Base-by-base conservation (phyloP, 139 green algal genomes). In the Chlamydomonas eustigma region DNA sequence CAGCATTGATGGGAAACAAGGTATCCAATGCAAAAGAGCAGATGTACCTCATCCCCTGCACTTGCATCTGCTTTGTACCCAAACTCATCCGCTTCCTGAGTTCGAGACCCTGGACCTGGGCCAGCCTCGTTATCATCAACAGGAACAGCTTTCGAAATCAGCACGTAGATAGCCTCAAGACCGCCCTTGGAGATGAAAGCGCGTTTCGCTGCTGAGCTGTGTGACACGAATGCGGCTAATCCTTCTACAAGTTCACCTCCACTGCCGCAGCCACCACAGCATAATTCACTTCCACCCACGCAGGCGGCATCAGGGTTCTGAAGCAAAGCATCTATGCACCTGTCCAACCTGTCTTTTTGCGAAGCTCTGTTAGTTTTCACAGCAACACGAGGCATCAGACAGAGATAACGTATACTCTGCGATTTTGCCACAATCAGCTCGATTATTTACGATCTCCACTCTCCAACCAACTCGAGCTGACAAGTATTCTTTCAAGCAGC, bases 281-380 rank as follows among this genome's bases (percentile, higher is more conserved):
- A 52, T 25, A 70, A 24, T 3, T 77, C 72, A 36, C 64, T 71
- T 31, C 72, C 72, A 2, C 50, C 50, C 5, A 77, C 3, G 51
- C 72, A 77, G 28, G 72, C 72, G 2, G 72, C 72, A 28, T 77
- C 72, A 2, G 72, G 72, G 18, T 77, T 58, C 32, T 31, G 36
- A 1, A 77, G n/a, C 1, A 77, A 51, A 2, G 72, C 72, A 3
- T 51, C 39, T 1, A 77, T 8, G 51, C 72, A 77, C 1, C 37
- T 34, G n/a, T 76, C 51, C 22, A 76, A 22, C 44, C 67, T 76
- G 67, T 38, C 36, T 37, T 28, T 25, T 18, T 12, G 44, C 44
- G 18, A 12, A 12, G 44, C 44, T 18, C 44, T 12, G 12, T 12
- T 18, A 28, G 44, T 28, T 58, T 58, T 58, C 12, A 12, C 44